Percentiles rank a stretch among this genome's conserved stretches.
Conservation (phyloP, 164 flowering plant genomes). For the Brasenia schreberi region DNA sequence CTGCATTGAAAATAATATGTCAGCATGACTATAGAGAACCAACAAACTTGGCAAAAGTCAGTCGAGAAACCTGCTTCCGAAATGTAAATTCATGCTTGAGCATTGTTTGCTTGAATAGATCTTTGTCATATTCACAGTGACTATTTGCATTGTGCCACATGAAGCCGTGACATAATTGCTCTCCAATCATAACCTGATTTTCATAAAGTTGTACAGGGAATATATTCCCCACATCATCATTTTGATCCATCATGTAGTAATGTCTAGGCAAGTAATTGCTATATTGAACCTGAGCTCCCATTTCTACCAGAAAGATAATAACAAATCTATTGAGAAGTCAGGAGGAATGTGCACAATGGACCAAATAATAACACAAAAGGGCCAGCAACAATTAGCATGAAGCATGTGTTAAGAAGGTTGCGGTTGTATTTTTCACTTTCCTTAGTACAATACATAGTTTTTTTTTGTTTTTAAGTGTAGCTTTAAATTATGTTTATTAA, state of each 20-base stretch:
- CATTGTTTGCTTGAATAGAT: slow-evolving; percentile 63
- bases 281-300: slow-evolving; percentile 77
- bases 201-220: slow-evolving; percentile 52
- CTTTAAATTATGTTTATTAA: no score
- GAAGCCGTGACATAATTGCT: slow-evolving; percentile 40
- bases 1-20: no score
- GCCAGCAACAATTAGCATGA: no score
- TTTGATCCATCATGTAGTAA: slow-evolving; percentile 72
- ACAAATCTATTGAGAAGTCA: no score
- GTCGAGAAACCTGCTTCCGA: slow-evolving; percentile 54
- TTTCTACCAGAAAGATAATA: slow-evolving; percentile 31
- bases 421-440: no score
- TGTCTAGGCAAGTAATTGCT: slow-evolving; percentile 54
- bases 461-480: no score
- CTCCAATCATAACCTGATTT: slow-evolving; percentile 36
- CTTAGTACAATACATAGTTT: no score
- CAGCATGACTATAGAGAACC: no score
- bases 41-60: no score
- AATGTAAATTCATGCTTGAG: slow-evolving; percentile 79
- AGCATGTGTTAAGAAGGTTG: no score
- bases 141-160: slow-evolving; percentile 28
- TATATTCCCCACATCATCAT: slow-evolving; percentile 49
- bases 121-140: slow-evolving; percentile 44
- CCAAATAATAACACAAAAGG: no score
- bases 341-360: no score